A percentile compares a stretch with the other conserved stretches of the same genome.
phyloP scores from a whole-genome alignment of 257 asterid species.

The Linderniella brevidens region DNA sequence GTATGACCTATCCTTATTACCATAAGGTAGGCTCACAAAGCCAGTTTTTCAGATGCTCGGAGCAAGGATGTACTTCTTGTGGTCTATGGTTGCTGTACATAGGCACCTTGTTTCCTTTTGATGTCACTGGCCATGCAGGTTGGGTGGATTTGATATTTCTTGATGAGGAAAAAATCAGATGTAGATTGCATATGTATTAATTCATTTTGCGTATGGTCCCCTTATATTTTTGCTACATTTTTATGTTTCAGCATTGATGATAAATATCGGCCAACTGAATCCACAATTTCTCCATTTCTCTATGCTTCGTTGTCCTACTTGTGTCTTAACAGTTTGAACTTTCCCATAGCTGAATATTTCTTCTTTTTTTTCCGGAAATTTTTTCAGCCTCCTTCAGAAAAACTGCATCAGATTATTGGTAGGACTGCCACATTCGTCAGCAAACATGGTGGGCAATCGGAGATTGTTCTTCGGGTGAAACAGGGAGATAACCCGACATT shows the following conservation, averaged over 20 bases:
- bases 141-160: conserved; percentile 49
- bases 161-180: conserved; percentile 33
- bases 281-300: no score
- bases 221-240: no score
- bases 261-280: no score
- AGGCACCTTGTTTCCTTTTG: conserved; percentile 83
- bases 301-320: no score
- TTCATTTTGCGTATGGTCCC: no score
- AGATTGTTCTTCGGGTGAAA: conserved; percentile 80
- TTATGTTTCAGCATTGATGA: no score
- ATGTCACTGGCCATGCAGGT: conserved; percentile 96
- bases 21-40: conserved; percentile 57
- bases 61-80: conserved; percentile 70
- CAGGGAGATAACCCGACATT: conserved; percentile 91
- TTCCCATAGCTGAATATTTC: conserved; percentile 13
- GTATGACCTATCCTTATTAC: conserved; percentile 36
- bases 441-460: conserved; percentile 87
- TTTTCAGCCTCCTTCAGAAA: conserved; percentile 83
- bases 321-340: conserved; percentile 10
- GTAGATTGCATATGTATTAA: no score
- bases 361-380: conserved; percentile 10
- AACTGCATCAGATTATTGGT: conserved; percentile 79
- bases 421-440: conserved; percentile 87
- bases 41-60: conserved; percentile 98
- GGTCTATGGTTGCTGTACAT: conserved; percentile 65